Conservation (phyloP, 805 yeast species). For the Pichia heedii region DNA sequence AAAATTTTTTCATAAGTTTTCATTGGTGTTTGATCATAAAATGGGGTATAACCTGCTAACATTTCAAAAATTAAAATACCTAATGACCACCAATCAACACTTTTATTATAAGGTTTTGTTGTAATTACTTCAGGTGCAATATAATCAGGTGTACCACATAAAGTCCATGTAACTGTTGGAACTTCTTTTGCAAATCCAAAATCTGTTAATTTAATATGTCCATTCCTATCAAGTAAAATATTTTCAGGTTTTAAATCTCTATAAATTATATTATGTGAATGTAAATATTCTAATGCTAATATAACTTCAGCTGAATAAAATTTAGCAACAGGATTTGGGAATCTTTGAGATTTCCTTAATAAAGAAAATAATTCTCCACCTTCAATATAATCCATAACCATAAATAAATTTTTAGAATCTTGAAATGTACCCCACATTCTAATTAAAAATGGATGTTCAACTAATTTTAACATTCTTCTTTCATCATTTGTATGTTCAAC, state of each 20-base stretch:
- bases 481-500: slow-evolving; percentile 59
- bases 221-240: slow-evolving; percentile 47
- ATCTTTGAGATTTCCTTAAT: slow-evolving; percentile 47
- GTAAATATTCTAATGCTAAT: slow-evolving; percentile 49
- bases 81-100: slow-evolving; percentile 60
- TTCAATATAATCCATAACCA: slow-evolving; percentile 60
- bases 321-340: slow-evolving; percentile 56
- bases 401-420: slow-evolving; percentile 45
- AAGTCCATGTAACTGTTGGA: slow-evolving; percentile 48
- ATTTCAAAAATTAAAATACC: slow-evolving; percentile 53
- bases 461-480: slow-evolving; percentile 47
- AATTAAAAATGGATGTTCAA: slow-evolving; percentile 52
- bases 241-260: slow-evolving; percentile 57
- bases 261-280: slow-evolving; percentile 49
- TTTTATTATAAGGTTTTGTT: slow-evolving; percentile 52
- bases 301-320: slow-evolving; percentile 57
- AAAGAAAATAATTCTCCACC: slow-evolving; percentile 54
- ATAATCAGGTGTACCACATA: slow-evolving; percentile 59
- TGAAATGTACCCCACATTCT: slow-evolving; percentile 65
- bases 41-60: slow-evolving; percentile 56
- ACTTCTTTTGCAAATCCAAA: slow-evolving; percentile 60
- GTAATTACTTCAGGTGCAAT: slow-evolving; percentile 62
- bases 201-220: slow-evolving; percentile 53
- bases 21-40: slow-evolving; percentile 56
- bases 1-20: slow-evolving; percentile 53